Conservation (phyloP, 345 rosid genomes). For the Carallia pectinifolia region DNA sequence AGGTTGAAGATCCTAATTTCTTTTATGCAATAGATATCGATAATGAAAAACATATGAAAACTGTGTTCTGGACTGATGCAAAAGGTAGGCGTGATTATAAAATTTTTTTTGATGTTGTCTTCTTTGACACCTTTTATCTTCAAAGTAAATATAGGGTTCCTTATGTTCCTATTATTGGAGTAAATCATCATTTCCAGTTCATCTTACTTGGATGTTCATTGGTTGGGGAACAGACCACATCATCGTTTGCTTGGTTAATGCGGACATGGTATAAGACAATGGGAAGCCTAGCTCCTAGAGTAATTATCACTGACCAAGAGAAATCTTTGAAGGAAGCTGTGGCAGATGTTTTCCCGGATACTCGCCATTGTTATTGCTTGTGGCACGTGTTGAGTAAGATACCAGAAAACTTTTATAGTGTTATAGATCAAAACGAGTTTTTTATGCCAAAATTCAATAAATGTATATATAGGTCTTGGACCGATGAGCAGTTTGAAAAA, state of each 20-base stretch:
- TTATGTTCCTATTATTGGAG: conserved; percentile 42
- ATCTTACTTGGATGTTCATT: conserved; percentile 44
- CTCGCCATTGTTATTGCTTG: conserved; percentile 40
- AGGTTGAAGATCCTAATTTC: conserved; percentile 39
- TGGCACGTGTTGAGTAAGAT: conserved; percentile 41
- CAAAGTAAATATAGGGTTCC: conserved; percentile 35
- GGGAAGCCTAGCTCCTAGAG: conserved; percentile 38
- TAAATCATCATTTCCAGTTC: conserved; percentile 42
- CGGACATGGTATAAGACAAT: conserved; percentile 39
- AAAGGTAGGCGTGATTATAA: conserved; percentile 37
- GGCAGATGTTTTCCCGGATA: conserved; percentile 30
- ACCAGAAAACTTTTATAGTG: conserved; percentile 23
- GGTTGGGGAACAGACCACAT: conserved; percentile 31
- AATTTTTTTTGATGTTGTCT: conserved; percentile 37
- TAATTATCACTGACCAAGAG: conserved; percentile 38
- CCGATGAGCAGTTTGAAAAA: conserved; percentile 37
- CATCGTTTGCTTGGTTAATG: conserved; percentile 40
- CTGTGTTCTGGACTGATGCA: conserved; percentile 44
- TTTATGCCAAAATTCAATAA: conserved; percentile 31
- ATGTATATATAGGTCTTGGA: conserved; percentile 42
- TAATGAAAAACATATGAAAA: conserved; percentile 34
- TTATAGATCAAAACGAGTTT: conserved; percentile 17
- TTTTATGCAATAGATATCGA: conserved; percentile 41
- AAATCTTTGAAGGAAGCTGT: conserved; percentile 36
- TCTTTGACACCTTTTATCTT: conserved; percentile 36